Evolutionary conservation across 495 filamentous ascomycete genomes (phyloP).

Genomic region (Evernia prunastri): DNA sequence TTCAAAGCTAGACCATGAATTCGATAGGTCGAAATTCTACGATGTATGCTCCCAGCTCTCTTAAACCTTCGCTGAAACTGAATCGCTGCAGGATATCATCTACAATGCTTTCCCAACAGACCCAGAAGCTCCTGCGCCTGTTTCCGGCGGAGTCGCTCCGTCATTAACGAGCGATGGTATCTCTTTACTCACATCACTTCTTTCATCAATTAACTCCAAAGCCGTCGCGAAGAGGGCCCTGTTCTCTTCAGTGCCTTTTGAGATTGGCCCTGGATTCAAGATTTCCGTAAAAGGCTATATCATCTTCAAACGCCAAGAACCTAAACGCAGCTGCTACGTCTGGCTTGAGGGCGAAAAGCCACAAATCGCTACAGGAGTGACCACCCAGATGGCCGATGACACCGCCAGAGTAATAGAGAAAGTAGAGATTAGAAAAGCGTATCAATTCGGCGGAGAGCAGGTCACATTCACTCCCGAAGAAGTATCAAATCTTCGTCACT

Average conservation of each 20-base stretch:
- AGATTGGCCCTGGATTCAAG: slow-evolving; percentile 74
- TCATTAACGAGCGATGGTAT: slow-evolving; percentile 63
- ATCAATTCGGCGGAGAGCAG: slow-evolving; percentile 90
- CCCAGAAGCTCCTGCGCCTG: slow-evolving; percentile 58
- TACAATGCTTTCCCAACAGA: slow-evolving; percentile 57
- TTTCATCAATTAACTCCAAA: slow-evolving; percentile 87
- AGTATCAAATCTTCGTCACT: slow-evolving; percentile 63
- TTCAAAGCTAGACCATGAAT: slow-evolving; percentile 62
- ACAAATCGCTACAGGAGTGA: slow-evolving; percentile 69
- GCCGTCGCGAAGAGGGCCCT: slow-evolving; percentile 79
- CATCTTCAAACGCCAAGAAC: slow-evolving; percentile 72
- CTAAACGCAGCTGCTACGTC: slow-evolving; percentile 73
- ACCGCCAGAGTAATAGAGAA: slow-evolving; percentile 71
- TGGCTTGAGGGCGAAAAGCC: slow-evolving; percentile 77
- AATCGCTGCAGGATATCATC: slow-evolving; percentile 61
- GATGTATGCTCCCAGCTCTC: slow-evolving; percentile 50
- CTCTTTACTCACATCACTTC: slow-evolving; percentile 69
- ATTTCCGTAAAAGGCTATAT: slow-evolving; percentile 94
- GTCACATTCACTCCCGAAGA: slow-evolving; percentile 82
- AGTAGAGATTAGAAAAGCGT: slow-evolving; percentile 79
- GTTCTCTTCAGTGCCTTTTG: slow-evolving; percentile 77
- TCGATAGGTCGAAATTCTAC: slow-evolving; percentile 84
- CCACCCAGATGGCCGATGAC: slow-evolving; percentile 66
- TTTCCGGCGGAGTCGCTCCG: slow-evolving; percentile 39
- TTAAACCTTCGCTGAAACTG: not conserved